A percentile compares a stretch with the other conserved stretches of the same genome.
Conservation (phyloP, 805 yeast genomes). For the Teunomyces funiuensis region DNA sequence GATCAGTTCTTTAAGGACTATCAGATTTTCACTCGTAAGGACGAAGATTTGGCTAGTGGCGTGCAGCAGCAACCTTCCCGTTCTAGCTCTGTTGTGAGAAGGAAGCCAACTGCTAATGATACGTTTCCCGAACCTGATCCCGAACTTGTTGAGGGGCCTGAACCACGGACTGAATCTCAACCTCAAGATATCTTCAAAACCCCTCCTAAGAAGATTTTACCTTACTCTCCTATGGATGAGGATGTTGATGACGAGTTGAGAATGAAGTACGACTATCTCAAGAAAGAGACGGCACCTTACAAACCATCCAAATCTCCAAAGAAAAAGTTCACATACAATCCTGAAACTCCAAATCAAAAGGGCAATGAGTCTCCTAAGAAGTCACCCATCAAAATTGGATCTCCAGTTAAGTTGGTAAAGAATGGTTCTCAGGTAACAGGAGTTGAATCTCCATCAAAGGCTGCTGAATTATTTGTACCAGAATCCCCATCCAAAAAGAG, state of each 20-base stretch:
- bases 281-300: neutral
- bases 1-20: conserved; percentile 32
- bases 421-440: conserved; percentile 30
- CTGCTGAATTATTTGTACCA: neutral
- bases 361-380: conserved; percentile 11
- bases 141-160: conserved; percentile 24
- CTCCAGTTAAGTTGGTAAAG: conserved; percentile 36
- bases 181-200: conserved; percentile 23
- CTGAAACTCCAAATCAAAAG: neutral
- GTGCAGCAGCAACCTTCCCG: conserved; percentile 6
- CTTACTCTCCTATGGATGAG: conserved; percentile 4
- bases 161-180: conserved; percentile 6
- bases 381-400: conserved; percentile 39
- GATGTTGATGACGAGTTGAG: conserved; percentile 12
- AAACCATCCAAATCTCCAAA: conserved; percentile 13
- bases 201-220: conserved; percentile 21
- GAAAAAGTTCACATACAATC: conserved; percentile 6
- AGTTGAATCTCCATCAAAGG: conserved; percentile 8
- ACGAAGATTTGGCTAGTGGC: conserved; percentile 1
- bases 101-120: conserved; percentile 3
- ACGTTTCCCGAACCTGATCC: conserved; percentile 38
- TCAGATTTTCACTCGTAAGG: conserved; percentile 15
- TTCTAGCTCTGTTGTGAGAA: conserved; percentile 12
- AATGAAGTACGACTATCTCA: conserved; percentile 13
- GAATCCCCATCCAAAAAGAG: conserved; percentile 10